Evolutionary conservation across 1,284 basidiomycete species (phyloP), one percentile per base, ranked within the genome.

Genomic region (Leccinum subrobustum): DNA sequence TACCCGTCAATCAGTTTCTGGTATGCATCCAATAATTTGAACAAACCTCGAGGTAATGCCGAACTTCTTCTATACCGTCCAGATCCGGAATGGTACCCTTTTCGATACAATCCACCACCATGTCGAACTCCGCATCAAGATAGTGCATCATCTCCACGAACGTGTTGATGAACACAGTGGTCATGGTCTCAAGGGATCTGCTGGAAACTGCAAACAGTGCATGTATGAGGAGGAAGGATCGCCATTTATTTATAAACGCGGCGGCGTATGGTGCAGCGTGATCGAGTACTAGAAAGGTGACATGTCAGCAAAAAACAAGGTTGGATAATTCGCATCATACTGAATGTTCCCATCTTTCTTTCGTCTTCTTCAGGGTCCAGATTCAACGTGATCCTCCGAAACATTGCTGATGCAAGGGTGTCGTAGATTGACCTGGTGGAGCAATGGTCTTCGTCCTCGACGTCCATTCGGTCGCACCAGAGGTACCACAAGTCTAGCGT

Each of bases 221-320:
- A 14, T 68, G 69, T 7, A 68, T 61, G 3, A 71, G 50, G n/a
- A 70, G 68, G 35, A 63, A 72, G 11, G 70, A 59, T 3, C 58
- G 56, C 57, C 61, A 68, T 11, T 63, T 60, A 39, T 25, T 25
- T 56, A 70, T 63, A 31, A 73, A 64, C 8, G 48, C 54, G 2
- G 58, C 42, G 0, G 69, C 71, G 33, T 60, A 60, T 2, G 69
- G 67, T 4, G 64, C 61, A n/a, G 62, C 58, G 9, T 65, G 57
- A 18, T 67, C 61, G 7, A 60, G 58, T 29, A 68, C 67, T 68
- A 31, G 27, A 0, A 47, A 37, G 3, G 6, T 7, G 14, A 44
- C 12, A 18, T 48, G 48, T 67, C 44, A 66, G 51, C 16, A 52
- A 11, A 16, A 20, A 6, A 35, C 5, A 9, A 25, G n/a, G 6